Percentiles rank a stretch among this genome's conserved stretches.
Conservation (phyloP, 176 grass and related monocot genomes). For the Urochloa ruziziensis region DNA sequence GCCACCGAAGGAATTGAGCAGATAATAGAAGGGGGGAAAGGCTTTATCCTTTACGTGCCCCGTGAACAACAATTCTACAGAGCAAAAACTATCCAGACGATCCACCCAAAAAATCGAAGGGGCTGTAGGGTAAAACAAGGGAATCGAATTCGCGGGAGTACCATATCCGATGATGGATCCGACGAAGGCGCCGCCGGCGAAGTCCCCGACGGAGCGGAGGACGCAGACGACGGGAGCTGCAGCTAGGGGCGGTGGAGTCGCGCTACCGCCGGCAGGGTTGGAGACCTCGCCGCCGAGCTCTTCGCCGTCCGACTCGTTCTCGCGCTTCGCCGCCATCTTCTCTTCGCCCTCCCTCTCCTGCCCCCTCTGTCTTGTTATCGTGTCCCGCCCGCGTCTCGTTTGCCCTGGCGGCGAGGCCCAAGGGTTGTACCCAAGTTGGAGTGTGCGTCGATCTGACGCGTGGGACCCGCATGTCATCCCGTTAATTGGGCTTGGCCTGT, state of each 20-base stretch:
- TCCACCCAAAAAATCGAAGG: background rate
- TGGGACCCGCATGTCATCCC: background rate
- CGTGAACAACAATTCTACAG: background rate
- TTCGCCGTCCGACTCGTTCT: conserved; percentile 45
- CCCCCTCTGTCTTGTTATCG: conserved; percentile 22
- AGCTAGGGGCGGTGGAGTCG: background rate
- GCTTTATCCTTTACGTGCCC: background rate
- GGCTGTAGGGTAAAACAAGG: background rate
- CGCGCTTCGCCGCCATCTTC: conserved; percentile 57
- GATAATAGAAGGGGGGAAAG: background rate
- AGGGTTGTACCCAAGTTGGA: conserved; percentile 2
- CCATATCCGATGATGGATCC: conserved; percentile 91
- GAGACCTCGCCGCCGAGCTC: conserved; percentile 35
- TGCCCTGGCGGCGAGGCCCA: background rate
- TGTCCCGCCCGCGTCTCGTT: background rate
- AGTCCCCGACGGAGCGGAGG: conserved; percentile 71
- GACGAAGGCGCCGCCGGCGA: conserved; percentile 64
- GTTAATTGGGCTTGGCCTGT: background rate
- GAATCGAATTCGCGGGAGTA: background rate
- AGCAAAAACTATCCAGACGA: background rate
- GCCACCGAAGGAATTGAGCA: background rate
- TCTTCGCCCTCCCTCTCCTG: background rate
- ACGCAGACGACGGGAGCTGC: conserved; percentile 61
- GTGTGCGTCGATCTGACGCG: background rate
- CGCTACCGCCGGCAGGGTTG: conserved; percentile 25